These are phyloP conservation scores for Potentilla sterilis DNA, from an alignment of 306 rosid genomes.

Conservation along the genomic window DNA sequence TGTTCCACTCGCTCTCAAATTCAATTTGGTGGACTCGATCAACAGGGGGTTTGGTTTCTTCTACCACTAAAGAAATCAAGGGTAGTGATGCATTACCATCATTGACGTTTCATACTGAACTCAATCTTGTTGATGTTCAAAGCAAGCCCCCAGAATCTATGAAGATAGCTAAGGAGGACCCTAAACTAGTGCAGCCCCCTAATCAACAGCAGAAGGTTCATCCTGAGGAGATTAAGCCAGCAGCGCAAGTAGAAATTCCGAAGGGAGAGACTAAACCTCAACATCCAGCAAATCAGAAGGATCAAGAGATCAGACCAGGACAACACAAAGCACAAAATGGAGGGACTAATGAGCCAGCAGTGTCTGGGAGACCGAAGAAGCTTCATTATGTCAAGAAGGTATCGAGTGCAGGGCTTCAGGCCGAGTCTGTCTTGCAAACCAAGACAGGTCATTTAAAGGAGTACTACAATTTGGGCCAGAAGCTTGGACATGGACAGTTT, in stretches of 20 bases:
- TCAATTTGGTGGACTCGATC: constrained; percentile 48
- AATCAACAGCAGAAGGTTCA: constrained; percentile 12
- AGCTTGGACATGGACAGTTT: constrained; percentile 82
- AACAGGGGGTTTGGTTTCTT: constrained; percentile 20
- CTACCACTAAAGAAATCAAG: constrained; percentile 8
- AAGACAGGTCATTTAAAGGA: constrained; percentile 68
- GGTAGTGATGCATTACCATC: background rate
- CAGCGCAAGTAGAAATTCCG: background rate
- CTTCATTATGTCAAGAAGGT: constrained; percentile 45
- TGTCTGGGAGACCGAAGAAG: constrained; percentile 31
- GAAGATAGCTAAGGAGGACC: constrained; percentile 41
- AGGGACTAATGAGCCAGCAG: constrained; percentile 11
- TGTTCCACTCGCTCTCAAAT: constrained; percentile 28
- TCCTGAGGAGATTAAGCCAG: constrained; percentile 12
- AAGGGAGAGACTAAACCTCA: constrained; percentile 19
- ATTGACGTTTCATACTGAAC: constrained; percentile 14
- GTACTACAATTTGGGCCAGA: constrained; percentile 50
- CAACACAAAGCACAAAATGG: constrained; percentile 2
- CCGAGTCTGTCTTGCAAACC: constrained; percentile 55
- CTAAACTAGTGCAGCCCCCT: constrained; percentile 14
- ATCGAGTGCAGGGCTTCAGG: constrained; percentile 63
- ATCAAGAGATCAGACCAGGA: constrained; percentile 18
- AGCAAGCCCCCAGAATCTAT: constrained; percentile 53
- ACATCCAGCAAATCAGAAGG: constrained; percentile 13
- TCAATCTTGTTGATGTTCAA: constrained; percentile 18